phyloP scores from a whole-genome alignment of 768 basidiomycete species.

The Podaxis mareebaensis region DNA sequence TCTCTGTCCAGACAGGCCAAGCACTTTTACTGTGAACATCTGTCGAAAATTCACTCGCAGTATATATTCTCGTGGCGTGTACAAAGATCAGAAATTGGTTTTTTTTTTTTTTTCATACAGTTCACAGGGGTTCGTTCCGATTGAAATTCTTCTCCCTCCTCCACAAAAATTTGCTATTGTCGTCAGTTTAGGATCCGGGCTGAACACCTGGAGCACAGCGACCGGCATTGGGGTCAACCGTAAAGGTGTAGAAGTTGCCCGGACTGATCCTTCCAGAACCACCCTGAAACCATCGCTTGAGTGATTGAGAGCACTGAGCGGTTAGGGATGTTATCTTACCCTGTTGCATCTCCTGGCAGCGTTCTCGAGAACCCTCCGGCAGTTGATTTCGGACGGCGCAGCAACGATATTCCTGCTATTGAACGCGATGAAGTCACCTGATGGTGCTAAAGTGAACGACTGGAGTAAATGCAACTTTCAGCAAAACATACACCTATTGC shows the following conservation, averaged over 20 bases:
- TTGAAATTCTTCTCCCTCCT: no score
- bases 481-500: not conserved
- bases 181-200: not conserved
- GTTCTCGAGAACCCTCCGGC: not conserved
- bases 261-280: not conserved
- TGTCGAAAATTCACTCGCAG: no score
- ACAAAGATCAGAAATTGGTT: no score
- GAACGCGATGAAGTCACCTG: slow-evolving; percentile 4
- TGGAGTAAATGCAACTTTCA: not conserved
- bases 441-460: not conserved
- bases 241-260: not conserved
- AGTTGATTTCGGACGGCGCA: not conserved
- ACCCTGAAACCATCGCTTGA: not conserved
- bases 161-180: no score
- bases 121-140: no score
- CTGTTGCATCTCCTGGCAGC: not conserved
- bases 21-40: no score
- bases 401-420: not conserved
- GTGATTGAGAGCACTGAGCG: not conserved
- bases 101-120: not conserved
- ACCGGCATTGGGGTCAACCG: not conserved
- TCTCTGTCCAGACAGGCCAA: no score
- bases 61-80: no score
- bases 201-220: not conserved
- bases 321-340: not conserved